phyloP scores from a whole-genome alignment of 176 grass and related monocot species.

The Oryza rufipogon region DNA sequence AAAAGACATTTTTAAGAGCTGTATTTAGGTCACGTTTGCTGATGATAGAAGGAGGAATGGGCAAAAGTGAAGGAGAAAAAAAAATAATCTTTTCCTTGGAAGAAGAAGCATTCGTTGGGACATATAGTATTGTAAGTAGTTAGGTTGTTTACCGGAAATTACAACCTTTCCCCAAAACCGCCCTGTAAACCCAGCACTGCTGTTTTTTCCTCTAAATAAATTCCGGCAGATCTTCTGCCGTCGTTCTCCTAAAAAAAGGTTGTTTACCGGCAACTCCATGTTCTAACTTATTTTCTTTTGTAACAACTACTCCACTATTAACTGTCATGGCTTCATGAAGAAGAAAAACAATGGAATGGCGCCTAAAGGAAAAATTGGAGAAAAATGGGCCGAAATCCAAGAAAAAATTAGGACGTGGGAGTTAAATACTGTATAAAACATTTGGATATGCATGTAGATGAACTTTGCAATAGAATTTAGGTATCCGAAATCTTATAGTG shows the following conservation, averaged over 20 bases:
- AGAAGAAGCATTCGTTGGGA: background rate
- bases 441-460: too few relatives aligned
- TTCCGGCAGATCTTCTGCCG: too few relatives aligned
- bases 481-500: too few relatives aligned
- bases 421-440: too few relatives aligned
- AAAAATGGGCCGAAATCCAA: background rate
- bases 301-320: background rate
- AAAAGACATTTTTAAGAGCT: background rate
- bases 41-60: background rate
- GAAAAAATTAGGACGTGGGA: background rate
- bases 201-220: too few relatives aligned
- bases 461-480: too few relatives aligned
- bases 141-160: background rate
- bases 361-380: background rate
- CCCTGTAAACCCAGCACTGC: too few relatives aligned
- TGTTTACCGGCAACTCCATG: background rate
- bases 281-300: background rate
- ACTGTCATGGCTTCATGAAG: background rate
- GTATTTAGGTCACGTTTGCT: background rate
- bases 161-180: too few relatives aligned
- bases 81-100: background rate
- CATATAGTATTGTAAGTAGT: too few relatives aligned
- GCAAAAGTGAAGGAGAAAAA: background rate
- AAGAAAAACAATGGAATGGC: background rate
- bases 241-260: too few relatives aligned